phyloP scores from a whole-genome alignment of 2,329 filamentous ascomycete genomes.

The Fusarium pseudocircinatum region DNA sequence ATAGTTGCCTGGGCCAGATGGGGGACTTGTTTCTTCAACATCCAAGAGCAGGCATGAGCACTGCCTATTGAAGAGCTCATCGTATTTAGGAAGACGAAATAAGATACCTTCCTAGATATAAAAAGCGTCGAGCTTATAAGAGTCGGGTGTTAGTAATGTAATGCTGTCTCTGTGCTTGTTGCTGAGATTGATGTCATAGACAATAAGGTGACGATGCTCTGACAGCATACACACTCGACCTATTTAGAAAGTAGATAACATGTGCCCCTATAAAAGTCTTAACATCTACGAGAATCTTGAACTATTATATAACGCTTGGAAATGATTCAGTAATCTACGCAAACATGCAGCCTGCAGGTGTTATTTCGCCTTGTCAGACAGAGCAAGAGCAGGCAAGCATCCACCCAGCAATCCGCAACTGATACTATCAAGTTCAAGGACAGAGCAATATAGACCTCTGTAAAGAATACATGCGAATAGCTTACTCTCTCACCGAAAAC shows the following conservation, averaged over 20 bases:
- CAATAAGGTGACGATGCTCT: constrained; percentile 7
- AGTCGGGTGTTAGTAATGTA: not conserved
- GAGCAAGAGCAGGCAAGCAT: constrained; percentile 10
- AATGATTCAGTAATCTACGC: not conserved
- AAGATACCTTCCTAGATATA: not conserved
- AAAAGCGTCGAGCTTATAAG: not conserved
- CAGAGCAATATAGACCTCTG: constrained; percentile 18
- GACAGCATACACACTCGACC: not conserved
- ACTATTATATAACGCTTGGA: too few species aligned
- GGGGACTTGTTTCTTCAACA: not conserved
- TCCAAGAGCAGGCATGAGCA: not conserved
- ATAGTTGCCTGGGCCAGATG: not conserved
- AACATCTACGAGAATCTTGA: not conserved
- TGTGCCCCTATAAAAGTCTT: not conserved
- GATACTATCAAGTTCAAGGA: not conserved
- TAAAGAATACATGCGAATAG: constrained; percentile 29
- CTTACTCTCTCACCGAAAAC: constrained; percentile 24
- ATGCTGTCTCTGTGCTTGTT: not conserved
- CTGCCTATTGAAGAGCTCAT: not conserved
- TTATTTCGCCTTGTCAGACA: constrained; percentile 5
- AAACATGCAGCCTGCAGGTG: not conserved
- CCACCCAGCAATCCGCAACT: not conserved
- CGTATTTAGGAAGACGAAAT: not conserved
- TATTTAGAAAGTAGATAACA: not conserved
- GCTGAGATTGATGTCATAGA: constrained; percentile 11